Conservation (phyloP, 2,329 filamentous ascomycete species). For the Incumbomyces delicatus region DNA sequence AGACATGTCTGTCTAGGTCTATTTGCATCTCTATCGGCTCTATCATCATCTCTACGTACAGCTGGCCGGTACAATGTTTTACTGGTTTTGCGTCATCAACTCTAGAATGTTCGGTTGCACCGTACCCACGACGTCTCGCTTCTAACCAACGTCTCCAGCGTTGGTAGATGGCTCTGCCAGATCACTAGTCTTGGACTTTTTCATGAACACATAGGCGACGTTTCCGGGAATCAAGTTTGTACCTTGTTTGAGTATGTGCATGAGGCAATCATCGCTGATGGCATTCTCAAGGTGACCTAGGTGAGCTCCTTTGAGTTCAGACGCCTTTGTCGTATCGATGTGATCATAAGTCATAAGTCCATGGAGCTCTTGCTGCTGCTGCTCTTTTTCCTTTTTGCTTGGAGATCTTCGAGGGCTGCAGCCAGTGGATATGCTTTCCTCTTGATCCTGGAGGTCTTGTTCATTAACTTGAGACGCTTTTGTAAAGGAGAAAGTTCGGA, state of each 20-base stretch:
- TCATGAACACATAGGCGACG: conserved; percentile 20
- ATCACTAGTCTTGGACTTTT: conserved; percentile 5
- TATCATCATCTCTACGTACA: too few relatives aligned
- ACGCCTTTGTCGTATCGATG: conserved; percentile 30
- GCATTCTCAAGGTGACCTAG: conserved; percentile 2
- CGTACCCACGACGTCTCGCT: not conserved
- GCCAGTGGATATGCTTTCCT: not conserved
- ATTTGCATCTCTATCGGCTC: too few relatives aligned
- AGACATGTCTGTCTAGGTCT: too few relatives aligned
- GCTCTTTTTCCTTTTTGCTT: conserved; percentile 19
- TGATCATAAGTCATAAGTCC: conserved; percentile 36
- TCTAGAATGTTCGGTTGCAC: too few relatives aligned
- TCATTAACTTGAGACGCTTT: conserved; percentile 8
- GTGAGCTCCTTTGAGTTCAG: conserved; percentile 4
- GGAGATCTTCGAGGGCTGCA: conserved; percentile 9
- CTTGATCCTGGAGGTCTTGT: conserved; percentile 3
- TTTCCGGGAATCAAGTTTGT: conserved; percentile 13
- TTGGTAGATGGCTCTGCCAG: not conserved
- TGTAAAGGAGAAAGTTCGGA: conserved; percentile 10
- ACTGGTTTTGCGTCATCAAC: too few relatives aligned
- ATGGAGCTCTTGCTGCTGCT: conserved; percentile 31
- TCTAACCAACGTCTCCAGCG: not conserved
- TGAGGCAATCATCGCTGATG: conserved; percentile 18
- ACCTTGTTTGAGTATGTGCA: conserved; percentile 14
- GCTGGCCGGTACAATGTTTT: too few relatives aligned